Base-by-base conservation (phyloP, 1,139 yeast species). In the Nakaseomyces sp. region DNA sequence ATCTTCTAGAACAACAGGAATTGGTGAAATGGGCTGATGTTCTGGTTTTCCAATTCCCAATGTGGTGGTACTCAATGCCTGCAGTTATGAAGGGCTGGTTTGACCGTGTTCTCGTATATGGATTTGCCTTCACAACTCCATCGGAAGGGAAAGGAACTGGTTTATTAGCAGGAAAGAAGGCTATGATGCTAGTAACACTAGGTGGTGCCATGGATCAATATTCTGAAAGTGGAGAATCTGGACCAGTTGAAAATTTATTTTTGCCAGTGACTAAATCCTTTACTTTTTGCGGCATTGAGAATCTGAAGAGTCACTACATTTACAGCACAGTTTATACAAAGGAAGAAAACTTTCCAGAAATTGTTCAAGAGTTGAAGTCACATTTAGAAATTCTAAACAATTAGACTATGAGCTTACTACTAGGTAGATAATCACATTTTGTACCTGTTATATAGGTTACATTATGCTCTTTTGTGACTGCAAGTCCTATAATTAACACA, bases 21-120 rank as follows among this genome's bases (percentile, higher is more conserved):
- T 50, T 51, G 31, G 30, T 50, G 8, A 26, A 35, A 20, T 69
- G 67, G 55, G 67, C 71, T 43, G 57, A 55, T 39, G 16, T 42
- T 3, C 41, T 55, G 5, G 61, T 58, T 19, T 49, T 54, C 33
- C 55, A 49, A 29, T 56, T 55, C 45, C 61, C 61, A 8, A 8
- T 55, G 9, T 57, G 60, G 60, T 57, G 61, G 60, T 54, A 44
- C 42, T 37, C 47, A 5, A 47, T 56, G 55, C 60, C 59, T 12
- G 59, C 60, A 5, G 54, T 55, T 31, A 43, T 57, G 28, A 57
- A 53, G 37, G 60, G 61, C 8, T 57, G 58, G 56, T 43, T 57
- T 15, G 61, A 56, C n/a, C 48, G 60, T 22, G 61, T 54, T 7
- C 52, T 37, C 40, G 38, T 56, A 13, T 47, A 37, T 35, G 57